Base-by-base conservation (phyloP, 2,329 filamentous ascomycete species). In the Stachybotrys chartarum region DNA sequence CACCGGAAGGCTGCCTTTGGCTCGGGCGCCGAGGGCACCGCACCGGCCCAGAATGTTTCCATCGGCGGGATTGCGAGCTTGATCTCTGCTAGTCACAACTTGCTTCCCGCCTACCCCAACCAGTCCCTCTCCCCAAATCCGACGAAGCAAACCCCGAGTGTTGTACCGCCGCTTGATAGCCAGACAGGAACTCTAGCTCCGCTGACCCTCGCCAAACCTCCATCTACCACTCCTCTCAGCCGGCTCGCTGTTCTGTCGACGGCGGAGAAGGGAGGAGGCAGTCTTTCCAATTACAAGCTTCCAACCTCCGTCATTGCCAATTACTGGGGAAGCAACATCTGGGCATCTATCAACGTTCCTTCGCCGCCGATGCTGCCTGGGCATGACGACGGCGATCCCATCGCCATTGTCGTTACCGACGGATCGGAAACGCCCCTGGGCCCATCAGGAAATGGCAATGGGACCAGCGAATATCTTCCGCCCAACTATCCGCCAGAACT, bases 301-400 rank as follows among this genome's bases (percentile, higher is more conserved):
- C 90, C 92, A 1, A 89, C 88, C 52, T 91, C 90, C 14, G 85
- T 97, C 58, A 83, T 96, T 76, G 92, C 92, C 35, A 97, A 97
- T 68, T 82, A 95, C 55, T 97, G 93, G 93, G 93, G 93, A 52
- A 95, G 86, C 64, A 88, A 85, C 55, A 86, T 91, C 50, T 96
- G 91, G 90, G 72, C 68, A 7, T 58, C 63, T 14, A 59, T 65
- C 42, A 63, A 69, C 42, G 54, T 59, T n/a, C 64, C 63, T 4
- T 55, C 61, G 18, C 64, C 68, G 30, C 69, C 67, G 5, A 61
- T 68, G 10, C 57, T 72, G 16, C 68, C 70, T 5, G 60, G 68
- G 30, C 62, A 63, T 30, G 67, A 71, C 32, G 70, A 73, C 7
- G 72, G 74, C 52, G 72, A 75, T 46, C 71, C 72, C 24, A 70